phyloP scores from a whole-genome alignment of 345 rosid species.

The Reutealis trisperma region DNA sequence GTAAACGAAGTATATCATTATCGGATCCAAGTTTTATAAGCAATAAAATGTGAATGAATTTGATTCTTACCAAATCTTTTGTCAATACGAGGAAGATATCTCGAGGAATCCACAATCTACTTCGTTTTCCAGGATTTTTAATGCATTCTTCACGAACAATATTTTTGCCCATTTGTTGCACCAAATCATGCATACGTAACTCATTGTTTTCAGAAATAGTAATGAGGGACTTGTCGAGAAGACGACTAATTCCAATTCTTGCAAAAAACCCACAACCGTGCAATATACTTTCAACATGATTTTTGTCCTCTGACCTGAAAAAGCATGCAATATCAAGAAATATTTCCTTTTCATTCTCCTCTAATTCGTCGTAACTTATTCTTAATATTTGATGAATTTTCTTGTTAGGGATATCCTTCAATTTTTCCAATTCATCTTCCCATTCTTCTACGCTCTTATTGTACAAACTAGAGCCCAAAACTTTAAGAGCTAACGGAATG shows the following conservation, averaged over 20 bases:
- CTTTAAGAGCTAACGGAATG: slow-evolving; percentile 11
- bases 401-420: neutral
- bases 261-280: neutral
- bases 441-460: neutral
- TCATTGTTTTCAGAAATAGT: neutral
- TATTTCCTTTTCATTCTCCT: neutral
- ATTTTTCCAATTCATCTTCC: neutral
- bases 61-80: too few relatives aligned
- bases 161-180: neutral
- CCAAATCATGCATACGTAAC: slow-evolving; percentile 1
- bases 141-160: neutral
- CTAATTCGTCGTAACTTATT: neutral
- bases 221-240: neutral
- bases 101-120: neutral
- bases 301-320: too few relatives aligned
- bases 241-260: neutral
- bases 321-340: neutral
- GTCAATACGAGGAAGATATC: neutral
- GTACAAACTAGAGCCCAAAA: neutral
- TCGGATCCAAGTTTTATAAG: too few relatives aligned
- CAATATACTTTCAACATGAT: neutral
- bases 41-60: too few relatives aligned
- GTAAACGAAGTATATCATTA: too few relatives aligned
- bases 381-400: neutral
- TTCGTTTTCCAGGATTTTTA: neutral